Evolutionary conservation across 768 basidiomycete genomes (phyloP), one percentile per base, ranked within the genome.

Genomic region (Cantharellus anzutake): DNA sequence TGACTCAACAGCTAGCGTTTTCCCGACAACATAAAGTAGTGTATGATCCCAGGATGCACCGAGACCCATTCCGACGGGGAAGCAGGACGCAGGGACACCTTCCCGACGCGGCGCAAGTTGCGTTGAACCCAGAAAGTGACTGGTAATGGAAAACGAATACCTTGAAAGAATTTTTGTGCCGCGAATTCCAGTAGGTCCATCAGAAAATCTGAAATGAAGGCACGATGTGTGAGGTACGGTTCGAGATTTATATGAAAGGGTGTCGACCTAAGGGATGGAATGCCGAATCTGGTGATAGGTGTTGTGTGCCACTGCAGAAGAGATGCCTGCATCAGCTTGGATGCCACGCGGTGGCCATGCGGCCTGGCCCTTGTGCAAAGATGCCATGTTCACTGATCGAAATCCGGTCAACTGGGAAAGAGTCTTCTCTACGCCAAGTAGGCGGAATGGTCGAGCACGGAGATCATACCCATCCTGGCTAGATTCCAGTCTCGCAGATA

Each of bases 21-120:
- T 66, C 2, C 82, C 86, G 16, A 81, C 76, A 64, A 77, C 70
- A 60, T 81, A 71, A 35, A 89, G 74, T 51, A 87, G 77, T 34
- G 78, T 71, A 0, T 76, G 70, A 66, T 88, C 84, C 73, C 78
- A 88, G 2, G 86, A 86, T 0, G 86, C 81, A 5, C 80, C 85
- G 29, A 88, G 73, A 0, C 82, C 84, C 2, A 86, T 87, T 0
- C 83, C 76, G 35, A 7, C 11, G 7, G 52, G 52, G 35, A 55
- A 55, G 35, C 52, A 55, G 7, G 52, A 55, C 11, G 52, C 14
- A 37, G 52, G 52, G 11, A 55, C 35, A 55, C 52, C 52, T 55
- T 48, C 7, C 29, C 80, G 81, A 74, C 80, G 51, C 4, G 34
- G 44, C 35, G 14, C 48, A 48, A 51, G 39, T 4, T 5, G 20